phyloP scores from a whole-genome alignment of 768 basidiomycete species.

The Naganishia onofrii region DNA sequence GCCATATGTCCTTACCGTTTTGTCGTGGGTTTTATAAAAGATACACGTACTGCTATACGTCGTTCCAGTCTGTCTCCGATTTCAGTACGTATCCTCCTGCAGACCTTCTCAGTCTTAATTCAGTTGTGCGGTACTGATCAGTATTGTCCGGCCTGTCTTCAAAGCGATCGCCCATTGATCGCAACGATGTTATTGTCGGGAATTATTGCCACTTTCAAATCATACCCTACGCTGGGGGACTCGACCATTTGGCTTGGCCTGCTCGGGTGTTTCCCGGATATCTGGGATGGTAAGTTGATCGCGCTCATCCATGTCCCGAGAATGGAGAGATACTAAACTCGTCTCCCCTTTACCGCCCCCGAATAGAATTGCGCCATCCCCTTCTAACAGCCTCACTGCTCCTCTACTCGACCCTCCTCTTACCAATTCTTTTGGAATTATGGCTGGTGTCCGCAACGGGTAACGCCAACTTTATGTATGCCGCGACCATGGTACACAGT shows the following conservation, averaged over 20 bases:
- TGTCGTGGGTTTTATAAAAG: constrained; percentile 51
- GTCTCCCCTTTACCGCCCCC: too few relatives aligned
- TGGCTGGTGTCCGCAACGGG: constrained; percentile 91
- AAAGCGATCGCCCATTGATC: constrained; percentile 78
- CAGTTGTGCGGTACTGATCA: too few relatives aligned
- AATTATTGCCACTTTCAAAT: constrained; percentile 77
- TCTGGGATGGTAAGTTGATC: constrained; percentile 69
- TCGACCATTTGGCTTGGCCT: constrained; percentile 80
- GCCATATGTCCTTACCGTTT: not conserved
- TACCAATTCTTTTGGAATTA: constrained; percentile 85
- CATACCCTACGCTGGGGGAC: constrained; percentile 87
- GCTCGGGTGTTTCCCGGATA: constrained; percentile 77
- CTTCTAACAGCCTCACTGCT: constrained; percentile 79
- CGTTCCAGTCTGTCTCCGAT: constrained; percentile 79
- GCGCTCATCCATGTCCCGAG: too few relatives aligned
- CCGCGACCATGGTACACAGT: constrained; percentile 88
- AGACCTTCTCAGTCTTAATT: not conserved
- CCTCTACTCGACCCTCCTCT: constrained; percentile 74
- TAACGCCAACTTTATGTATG: constrained; percentile 98
- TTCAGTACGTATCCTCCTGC: constrained; percentile 68
- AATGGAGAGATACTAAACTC: not conserved
- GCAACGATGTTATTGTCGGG: constrained; percentile 73
- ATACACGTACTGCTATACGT: constrained; percentile 80
- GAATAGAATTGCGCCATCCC: constrained; percentile 67
- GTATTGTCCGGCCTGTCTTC: not conserved